A percentile compares a stretch with the other conserved stretches of the same genome.
These are phyloP conservation scores for Ophiostoma quercus DNA, from an alignment of 2,329 filamentous ascomycete species.

Conservation along the genomic window DNA sequence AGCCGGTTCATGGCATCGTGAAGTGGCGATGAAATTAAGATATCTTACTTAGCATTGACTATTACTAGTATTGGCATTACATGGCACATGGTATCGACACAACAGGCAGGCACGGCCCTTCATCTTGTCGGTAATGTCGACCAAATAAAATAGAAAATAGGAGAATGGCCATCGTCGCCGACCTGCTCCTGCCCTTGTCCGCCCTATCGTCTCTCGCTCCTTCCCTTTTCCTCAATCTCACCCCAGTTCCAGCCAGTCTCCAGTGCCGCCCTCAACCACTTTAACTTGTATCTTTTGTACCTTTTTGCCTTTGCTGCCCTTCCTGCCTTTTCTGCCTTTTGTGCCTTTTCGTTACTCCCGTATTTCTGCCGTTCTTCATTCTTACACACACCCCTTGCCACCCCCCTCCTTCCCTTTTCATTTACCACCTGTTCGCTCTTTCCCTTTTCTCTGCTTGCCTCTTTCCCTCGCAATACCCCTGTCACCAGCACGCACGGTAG, in stretches of 20 bases:
- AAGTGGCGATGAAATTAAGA: not conserved
- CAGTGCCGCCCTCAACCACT: conserved; percentile 12
- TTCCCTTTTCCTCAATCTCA: not conserved
- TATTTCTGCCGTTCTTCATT: not conserved
- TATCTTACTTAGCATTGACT: no score
- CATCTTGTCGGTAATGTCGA: not conserved
- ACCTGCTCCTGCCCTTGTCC: conserved; percentile 2
- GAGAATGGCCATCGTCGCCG: not conserved
- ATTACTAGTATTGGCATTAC: no score
- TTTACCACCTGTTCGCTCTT: not conserved
- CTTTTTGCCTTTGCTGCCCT: no score
- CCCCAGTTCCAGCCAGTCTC: not conserved
- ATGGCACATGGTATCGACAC: not conserved
- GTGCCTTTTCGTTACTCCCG: not conserved
- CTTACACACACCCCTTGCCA: not conserved
- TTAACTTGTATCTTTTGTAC: not conserved
- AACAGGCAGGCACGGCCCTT: conserved; percentile 1
- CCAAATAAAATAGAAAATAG: conserved; percentile 6
- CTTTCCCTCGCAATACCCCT: not conserved
- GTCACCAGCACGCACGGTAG: not conserved
- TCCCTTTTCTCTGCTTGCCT: not conserved
- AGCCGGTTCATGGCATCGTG: not conserved
- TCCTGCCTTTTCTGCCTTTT: no score
- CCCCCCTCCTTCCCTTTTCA: not conserved
- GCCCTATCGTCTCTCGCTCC: conserved; percentile 1